Conservation (phyloP, 169 alveolate genomes). For the Babesia ovis region DNA sequence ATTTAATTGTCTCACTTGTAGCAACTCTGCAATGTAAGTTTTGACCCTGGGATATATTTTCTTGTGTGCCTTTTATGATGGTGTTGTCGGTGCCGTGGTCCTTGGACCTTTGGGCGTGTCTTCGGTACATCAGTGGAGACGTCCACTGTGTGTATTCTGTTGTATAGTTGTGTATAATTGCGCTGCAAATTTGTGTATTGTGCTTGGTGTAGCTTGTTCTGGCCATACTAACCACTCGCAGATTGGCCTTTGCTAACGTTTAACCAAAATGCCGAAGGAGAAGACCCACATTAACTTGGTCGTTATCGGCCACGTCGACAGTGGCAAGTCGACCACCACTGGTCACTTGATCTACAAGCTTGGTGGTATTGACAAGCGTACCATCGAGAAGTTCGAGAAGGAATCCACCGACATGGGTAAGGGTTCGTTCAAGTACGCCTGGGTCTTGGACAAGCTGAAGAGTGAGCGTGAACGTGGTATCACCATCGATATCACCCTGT, state of each 20-base stretch:
- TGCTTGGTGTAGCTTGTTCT: neutral
- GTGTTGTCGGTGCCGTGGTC: too few relatives aligned
- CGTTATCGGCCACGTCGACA: conserved; percentile 97
- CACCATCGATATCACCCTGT: conserved; percentile 96
- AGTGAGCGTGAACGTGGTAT: conserved; percentile 99
- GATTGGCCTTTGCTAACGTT: conserved; percentile 11
- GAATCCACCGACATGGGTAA: conserved; percentile 94
- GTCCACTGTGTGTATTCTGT: too few relatives aligned
- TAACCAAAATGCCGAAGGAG: conserved; percentile 77
- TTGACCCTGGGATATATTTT: neutral
- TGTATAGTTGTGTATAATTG: too few relatives aligned
- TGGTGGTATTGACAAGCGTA: conserved; percentile 95
- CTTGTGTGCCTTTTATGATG: too few relatives aligned
- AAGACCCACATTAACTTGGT: conserved; percentile 92
- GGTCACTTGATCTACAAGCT: conserved; percentile 93
- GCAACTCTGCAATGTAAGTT: neutral
- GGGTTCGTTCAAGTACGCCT: conserved; percentile 96
- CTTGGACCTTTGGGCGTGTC: too few relatives aligned
- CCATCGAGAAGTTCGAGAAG: conserved; percentile 93
- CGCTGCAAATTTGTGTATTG: neutral
- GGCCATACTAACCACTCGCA: conserved; percentile 5
- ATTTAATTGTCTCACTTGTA: neutral
- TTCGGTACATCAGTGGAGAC: too few relatives aligned
- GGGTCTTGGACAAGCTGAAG: conserved; percentile 97
- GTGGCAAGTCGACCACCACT: conserved; percentile 97